Base-by-base conservation (phyloP, 2,329 filamentous ascomycete genomes). In the Colletotrichum tanaceti region DNA sequence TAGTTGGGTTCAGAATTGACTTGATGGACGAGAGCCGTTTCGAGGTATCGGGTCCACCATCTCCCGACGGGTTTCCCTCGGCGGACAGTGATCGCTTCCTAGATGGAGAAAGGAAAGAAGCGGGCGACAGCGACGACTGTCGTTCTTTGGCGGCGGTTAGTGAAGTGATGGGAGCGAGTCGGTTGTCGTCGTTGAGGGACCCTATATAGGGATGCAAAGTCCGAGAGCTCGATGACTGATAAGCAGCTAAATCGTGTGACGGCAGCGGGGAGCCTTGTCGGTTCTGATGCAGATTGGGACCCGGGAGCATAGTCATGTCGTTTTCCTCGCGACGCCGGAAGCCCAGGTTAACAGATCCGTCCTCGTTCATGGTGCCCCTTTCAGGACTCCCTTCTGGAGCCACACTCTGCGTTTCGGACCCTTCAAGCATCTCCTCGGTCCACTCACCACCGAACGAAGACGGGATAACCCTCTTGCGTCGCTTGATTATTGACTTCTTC, bases 401-500 rank as follows among this genome's bases (percentile, higher is more conserved):
- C 46, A 74, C 79, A 9, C 77, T 79, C 20, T 81, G 79, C 3
- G 82, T 81, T 20, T 85, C 82, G 14, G 82, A 80, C 7, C 79
- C 83, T 39, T 89, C 87, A 43, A 85, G 82, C 53, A 81, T 77
- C 57, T 84, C 79, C 39, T 82, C 81, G 74, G 32, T 76, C 77
- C 61, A 82, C 22, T 79, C 78, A 60, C 81, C 80, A 1, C 73
- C 73, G 3, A 79, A 79, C 20, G 88, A 83, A 20, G 92, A 93
- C 20, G 95, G 94, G 50, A 98, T 94, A 6, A 98, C 94, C 67
- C 96, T 90, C 84, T 98, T 98, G 70, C 96, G 87, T 71, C 96
- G 89, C 80, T 99, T 98, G 78, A 99, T 99, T 32, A 97, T 92
- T 3, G 93, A 92, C 79, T 98, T 98, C 80, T 98, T 99, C 96